Base-by-base conservation (phyloP, 2,329 filamentous ascomycete genomes). In the Gnomoniopsis smithogilvyi region DNA sequence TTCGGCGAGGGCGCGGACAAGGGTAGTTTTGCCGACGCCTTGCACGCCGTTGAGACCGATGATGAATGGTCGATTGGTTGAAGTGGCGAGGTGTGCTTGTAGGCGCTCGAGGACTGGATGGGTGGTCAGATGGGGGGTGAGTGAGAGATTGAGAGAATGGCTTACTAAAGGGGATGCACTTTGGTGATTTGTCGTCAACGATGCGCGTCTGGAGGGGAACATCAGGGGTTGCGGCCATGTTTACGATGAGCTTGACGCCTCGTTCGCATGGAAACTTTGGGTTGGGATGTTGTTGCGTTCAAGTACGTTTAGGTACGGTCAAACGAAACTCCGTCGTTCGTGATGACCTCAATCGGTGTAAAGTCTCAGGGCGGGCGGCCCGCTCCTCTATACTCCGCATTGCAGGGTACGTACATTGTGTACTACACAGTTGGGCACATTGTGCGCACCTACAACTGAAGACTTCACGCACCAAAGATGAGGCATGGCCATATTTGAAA, bases 41-140 rank as follows among this genome's bases (percentile, higher is more conserved):
- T 97, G 94, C 30, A 96, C 86, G 62, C 93, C 94, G 67, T 96
- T 96, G 67, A 98, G 82, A 50, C 92, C 94, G 63, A 97, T 81
- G 71, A 96, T 85, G 73, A 96, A 90, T 30, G 92, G 92, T 21
- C 81, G 82, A 47, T 12, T 24, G 30, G 22, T 33, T 50, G 41
- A 59, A 43, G 52, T 56, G 21, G 33, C 50, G 26, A 47, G 51
- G 55, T 69, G 59, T 62, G 71, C 63, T 60, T 78, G 70, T 58
- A 91, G 77, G 49, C 80, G 83, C 43, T 82, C 75, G 38, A 90
- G 79, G 62, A 92, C 60, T 62, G 6, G 2, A 17, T 7, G 12
- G 10, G 7, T 45, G 17, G 22, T 48, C 7, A 47, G 21, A 30
- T 8, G 14, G 30, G 15, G 51, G 17, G 51, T 17, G 34, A 22